Evolutionary conservation across 768 basidiomycete species (phyloP).

Genomic region (Leccinum incarnatum): DNA sequence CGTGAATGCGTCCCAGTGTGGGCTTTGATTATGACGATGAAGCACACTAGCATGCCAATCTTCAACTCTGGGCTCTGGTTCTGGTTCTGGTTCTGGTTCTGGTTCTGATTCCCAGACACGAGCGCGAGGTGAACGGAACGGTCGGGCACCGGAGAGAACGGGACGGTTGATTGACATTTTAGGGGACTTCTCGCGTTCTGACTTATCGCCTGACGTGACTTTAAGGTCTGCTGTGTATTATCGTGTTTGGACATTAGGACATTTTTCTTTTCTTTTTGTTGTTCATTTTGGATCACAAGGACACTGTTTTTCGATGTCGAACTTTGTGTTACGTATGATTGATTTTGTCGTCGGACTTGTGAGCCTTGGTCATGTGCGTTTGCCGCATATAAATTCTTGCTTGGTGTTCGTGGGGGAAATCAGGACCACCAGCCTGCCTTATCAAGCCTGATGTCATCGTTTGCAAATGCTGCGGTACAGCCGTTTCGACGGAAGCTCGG

Average conservation of each 20-base stretch:
- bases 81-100: neutral
- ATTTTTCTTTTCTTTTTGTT: neutral
- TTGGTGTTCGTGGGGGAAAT: neutral
- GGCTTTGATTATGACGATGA: neutral
- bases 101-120: neutral
- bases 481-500: neutral
- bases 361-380: neutral
- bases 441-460: slow-evolving; percentile 8
- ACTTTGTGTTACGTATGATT: slow-evolving; percentile 10
- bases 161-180: neutral
- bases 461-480: neutral
- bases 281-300: neutral
- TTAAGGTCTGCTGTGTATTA: neutral
- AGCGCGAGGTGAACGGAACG: neutral
- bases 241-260: neutral
- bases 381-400: neutral
- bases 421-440: neutral
- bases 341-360: slow-evolving; percentile 11
- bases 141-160: neutral
- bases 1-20: neutral
- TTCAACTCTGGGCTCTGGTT: neutral
- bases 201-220: neutral
- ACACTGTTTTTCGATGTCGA: neutral
- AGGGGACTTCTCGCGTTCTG: neutral
- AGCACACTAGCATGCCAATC: neutral